Base-by-base conservation (phyloP, 768 basidiomycete species). In the Leccinum fibrillosum region DNA sequence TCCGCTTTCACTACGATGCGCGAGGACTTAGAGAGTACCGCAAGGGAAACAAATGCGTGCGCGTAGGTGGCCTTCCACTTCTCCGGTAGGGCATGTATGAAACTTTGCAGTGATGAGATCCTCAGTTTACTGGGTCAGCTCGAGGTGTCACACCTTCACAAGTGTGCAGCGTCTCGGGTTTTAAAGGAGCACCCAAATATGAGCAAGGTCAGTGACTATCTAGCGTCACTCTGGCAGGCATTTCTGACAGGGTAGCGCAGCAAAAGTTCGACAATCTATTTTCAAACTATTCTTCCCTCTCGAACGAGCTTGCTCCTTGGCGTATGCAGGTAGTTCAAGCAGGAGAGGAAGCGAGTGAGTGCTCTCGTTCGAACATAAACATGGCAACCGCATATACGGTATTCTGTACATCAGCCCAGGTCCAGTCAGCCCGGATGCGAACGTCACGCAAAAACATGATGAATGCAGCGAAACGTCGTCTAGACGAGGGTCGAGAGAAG, bases 401-500 rank as follows among this genome's bases (percentile, higher is more conserved):
- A 4, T 21, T 15, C 19, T n/a, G 45, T 53, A 4, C 6, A 59
- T 55, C 32, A 78, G 77, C 70, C 23, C 69, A 73, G 64, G 39
- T 55, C 10, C 77, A 77, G 26, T 58, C 66, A 13, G 48, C 49
- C 17, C 76, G 61, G 17, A 73, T 72, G 59, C 70, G 67, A 30
- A 68, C 64, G 32, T 77, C 74, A 5, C 72, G 78, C 51, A 67
- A 66, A 54, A 64, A 68, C 19, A 60, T 77, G 7, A 66, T 78
- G 59, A 65, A 67, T 52, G 62, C 65, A 42, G 72, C 74, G 32
- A 73, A 73, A 56, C 55, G 57, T 4, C 68, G 63, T 28, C 69
- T 76, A 4, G 74, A 77, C 21, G 72, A 77, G 45, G 69, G 69
- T 28, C 62, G 76, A 49, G 77, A 79, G 58, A 71, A 67, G 28